Conservation (phyloP, 345 rosid species). For the Corchorus olitorius region DNA sequence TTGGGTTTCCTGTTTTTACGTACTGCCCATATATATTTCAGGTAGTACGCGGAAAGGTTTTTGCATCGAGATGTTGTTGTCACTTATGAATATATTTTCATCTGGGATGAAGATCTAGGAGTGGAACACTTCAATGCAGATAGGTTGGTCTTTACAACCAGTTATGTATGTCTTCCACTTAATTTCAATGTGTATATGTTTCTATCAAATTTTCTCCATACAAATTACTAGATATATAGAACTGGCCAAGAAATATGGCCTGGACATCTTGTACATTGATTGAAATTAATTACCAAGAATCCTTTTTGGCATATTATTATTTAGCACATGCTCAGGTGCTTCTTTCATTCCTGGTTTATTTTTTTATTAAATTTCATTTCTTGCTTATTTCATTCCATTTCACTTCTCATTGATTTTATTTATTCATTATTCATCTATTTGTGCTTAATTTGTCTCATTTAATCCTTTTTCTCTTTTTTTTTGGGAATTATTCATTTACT, state of each 20-base stretch:
- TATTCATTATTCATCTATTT: no score
- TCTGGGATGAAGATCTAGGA: conserved; percentile 99
- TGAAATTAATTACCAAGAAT: no score
- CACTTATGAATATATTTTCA: conserved; percentile 82
- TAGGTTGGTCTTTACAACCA: conserved; percentile 41
- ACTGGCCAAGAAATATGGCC: conserved; percentile 82
- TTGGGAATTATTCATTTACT: no score
- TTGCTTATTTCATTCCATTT: no score
- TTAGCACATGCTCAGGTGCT: no score
- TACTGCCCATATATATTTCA: conserved; percentile 29
- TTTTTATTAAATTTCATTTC: no score
- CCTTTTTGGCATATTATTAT: background rate
- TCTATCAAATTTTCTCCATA: conserved; percentile 23
- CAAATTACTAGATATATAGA: conserved; percentile 61
- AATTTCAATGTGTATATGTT: conserved; percentile 10
- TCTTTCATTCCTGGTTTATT: no score
- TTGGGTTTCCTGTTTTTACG: conserved; percentile 13
- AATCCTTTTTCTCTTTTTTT: no score
- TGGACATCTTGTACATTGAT: conserved; percentile 92
- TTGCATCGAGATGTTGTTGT: conserved; percentile 92
- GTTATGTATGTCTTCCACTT: conserved; percentile 14
- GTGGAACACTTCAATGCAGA: conserved; percentile 86
- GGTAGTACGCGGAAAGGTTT: conserved; percentile 99
- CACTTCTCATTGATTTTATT: no score
- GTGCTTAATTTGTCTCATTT: no score